Evolutionary conservation across 2,329 filamentous ascomycete genomes (phyloP).

Genomic region (Diaporthe australafricana): DNA sequence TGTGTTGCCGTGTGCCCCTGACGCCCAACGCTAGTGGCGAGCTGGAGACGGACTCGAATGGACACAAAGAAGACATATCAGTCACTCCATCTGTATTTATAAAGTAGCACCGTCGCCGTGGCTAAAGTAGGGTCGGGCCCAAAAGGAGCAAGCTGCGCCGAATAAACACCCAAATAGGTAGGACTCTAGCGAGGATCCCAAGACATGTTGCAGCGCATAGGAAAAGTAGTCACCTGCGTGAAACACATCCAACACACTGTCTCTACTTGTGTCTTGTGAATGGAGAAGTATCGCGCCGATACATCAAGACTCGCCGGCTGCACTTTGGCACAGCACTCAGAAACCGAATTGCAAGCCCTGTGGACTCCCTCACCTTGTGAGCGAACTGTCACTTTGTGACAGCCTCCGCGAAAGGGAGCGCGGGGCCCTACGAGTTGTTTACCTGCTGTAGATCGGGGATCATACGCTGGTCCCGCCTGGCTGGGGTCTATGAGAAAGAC

Average conservation of each 20-base stretch:
- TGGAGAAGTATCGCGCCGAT: not conserved
- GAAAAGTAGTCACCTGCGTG: not conserved
- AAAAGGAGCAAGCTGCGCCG: not conserved
- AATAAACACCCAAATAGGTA: not conserved
- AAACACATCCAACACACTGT: not conserved
- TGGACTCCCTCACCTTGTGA: not conserved
- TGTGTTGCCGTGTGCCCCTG: not conserved
- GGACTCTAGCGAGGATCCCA: not conserved
- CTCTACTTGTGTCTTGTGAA: not conserved
- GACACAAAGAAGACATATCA: not conserved
- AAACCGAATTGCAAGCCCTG: not conserved
- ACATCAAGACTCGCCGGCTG: not conserved
- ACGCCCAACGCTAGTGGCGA: not conserved
- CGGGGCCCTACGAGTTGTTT: not conserved
- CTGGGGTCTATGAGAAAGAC: constrained; percentile 9
- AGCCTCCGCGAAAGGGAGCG: not conserved
- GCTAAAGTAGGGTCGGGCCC: not conserved
- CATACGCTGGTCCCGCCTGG: constrained; percentile 23
- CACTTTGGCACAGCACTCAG: not conserved
- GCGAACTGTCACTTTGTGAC: not conserved
- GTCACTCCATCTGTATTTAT: not conserved
- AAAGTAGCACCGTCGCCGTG: not conserved
- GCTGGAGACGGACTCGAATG: not conserved
- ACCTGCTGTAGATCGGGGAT: not conserved
- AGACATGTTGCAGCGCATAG: constrained; percentile 1